These are phyloP conservation scores for Calonectria multiphialidica DNA, from an alignment of 2,329 filamentous ascomycete genomes.

Conservation along the genomic window DNA sequence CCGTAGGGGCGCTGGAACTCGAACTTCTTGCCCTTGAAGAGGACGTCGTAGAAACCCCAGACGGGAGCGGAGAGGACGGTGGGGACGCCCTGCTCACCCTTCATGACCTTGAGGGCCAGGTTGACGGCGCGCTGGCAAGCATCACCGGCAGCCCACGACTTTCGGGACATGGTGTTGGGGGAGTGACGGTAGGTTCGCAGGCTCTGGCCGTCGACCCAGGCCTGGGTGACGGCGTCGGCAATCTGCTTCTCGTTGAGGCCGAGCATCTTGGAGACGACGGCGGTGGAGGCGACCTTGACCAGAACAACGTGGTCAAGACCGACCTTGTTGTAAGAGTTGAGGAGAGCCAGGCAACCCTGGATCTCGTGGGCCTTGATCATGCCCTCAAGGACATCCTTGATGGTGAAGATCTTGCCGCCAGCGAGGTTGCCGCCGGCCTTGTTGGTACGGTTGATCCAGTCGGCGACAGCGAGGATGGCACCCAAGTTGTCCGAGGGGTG, in stretches of 20 bases:
- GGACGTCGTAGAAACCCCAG: conserved; percentile 99
- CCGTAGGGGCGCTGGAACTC: conserved; percentile 96
- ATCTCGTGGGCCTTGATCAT: conserved; percentile 99
- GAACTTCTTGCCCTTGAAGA: conserved; percentile 96
- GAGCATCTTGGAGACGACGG: conserved; percentile 95
- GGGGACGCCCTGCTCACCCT: conserved; percentile 90
- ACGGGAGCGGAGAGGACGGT: conserved; percentile 92
- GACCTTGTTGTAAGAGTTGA: conserved; percentile 99
- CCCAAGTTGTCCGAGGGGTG: conserved; percentile 98
- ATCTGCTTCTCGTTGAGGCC: conserved; percentile 92
- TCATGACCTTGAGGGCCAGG: conserved; percentile 89
- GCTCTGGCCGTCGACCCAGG: conserved; percentile 96
- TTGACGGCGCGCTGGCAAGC: conserved; percentile 97
- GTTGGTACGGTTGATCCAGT: conserved; percentile 96
- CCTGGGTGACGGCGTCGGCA: conserved; percentile 94
- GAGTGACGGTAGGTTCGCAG: conserved; percentile 97
- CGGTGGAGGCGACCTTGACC: conserved; percentile 96
- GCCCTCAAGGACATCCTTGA: conserved; percentile 91
- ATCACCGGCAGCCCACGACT: conserved; percentile 98
- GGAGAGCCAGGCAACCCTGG: conserved; percentile 93
- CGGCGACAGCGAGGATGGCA: conserved; percentile 94
- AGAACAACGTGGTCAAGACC: conserved; percentile 97
- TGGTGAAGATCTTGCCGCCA: conserved; percentile 87
- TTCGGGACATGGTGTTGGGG: conserved; percentile 99
- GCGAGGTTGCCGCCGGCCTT: conserved; percentile 82